Evolutionary conservation across 768 basidiomycete genomes (phyloP).

Genomic region (Mycena venus): DNA sequence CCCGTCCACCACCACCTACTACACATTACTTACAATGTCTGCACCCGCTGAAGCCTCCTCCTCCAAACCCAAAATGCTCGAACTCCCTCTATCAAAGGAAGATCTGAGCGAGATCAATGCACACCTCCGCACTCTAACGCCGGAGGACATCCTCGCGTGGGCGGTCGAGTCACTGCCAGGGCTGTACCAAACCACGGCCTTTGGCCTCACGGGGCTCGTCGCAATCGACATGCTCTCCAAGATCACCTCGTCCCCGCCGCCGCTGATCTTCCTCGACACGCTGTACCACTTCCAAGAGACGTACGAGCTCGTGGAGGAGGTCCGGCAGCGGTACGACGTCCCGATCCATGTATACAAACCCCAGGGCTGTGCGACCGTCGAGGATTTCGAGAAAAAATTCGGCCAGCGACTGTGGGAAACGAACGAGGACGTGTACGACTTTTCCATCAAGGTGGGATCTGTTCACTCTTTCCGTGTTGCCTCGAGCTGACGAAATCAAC

Average conservation of each 20-base stretch:
- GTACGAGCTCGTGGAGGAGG: constrained; percentile 88
- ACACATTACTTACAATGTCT: neutral
- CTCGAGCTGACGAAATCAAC: neutral
- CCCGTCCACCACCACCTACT: neutral
- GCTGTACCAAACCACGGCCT: constrained; percentile 95
- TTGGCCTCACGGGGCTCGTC: constrained; percentile 95
- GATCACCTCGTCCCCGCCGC: constrained; percentile 75
- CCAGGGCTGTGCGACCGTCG: constrained; percentile 70
- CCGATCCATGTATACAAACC: constrained; percentile 86
- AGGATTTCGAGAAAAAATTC: constrained; percentile 84
- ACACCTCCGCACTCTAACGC: constrained; percentile 76
- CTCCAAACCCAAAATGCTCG: constrained; percentile 53
- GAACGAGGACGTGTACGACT: constrained; percentile 92
- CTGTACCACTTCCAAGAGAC: constrained; percentile 97
- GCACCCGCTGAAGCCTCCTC: neutral
- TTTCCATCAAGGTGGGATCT: constrained; percentile 82
- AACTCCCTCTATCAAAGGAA: constrained; percentile 69
- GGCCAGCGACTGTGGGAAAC: constrained; percentile 90
- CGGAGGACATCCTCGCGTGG: constrained; percentile 91
- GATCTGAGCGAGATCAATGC: constrained; percentile 80
- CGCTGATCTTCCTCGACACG: constrained; percentile 96
- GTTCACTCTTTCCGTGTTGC: neutral
- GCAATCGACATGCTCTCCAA: constrained; percentile 96
- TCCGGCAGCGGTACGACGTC: constrained; percentile 79
- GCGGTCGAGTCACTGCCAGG: constrained; percentile 82